A percentile compares a stretch with the other conserved stretches of the same genome.
Evolutionary conservation across 345 rosid genomes (phyloP).

Genomic region (Moricandia arvensis): DNA sequence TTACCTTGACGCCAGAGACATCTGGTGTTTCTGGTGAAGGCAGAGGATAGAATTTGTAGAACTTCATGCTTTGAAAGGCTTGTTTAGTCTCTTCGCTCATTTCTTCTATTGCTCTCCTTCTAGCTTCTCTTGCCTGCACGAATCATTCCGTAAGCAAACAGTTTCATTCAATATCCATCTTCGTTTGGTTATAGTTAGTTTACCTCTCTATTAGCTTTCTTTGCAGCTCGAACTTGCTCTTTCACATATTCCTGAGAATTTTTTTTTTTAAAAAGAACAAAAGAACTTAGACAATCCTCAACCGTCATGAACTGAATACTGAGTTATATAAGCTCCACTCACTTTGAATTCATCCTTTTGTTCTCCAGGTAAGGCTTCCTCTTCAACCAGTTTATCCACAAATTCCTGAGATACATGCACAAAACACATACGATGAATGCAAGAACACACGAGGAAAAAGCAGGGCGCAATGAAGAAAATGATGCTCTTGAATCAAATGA

Average conservation of each 20-base stretch:
- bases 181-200: background rate
- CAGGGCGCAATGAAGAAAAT: background rate
- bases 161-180: background rate
- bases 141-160: slow-evolving; percentile 11
- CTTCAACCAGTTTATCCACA: slow-evolving; percentile 57
- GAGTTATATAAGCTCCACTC: slow-evolving; percentile 6
- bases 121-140: slow-evolving; percentile 79
- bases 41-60: slow-evolving; percentile 93
- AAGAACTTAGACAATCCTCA: slow-evolving; percentile 4
- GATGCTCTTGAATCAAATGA: background rate
- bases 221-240: slow-evolving; percentile 84
- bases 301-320: slow-evolving; percentile 1
- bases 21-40: slow-evolving; percentile 44
- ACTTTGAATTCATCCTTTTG: slow-evolving; percentile 89
- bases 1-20: slow-evolving; percentile 69
- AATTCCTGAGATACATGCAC: slow-evolving; percentile 57
- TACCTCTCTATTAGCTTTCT: slow-evolving; percentile 86
- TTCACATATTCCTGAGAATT: slow-evolving; percentile 65
- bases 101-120: slow-evolving; percentile 71
- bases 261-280: background rate
- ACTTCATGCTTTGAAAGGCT: slow-evolving; percentile 67
- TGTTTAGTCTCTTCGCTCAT: slow-evolving; percentile 73
- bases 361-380: slow-evolving; percentile 67
- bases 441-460: background rate
- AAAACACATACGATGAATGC: slow-evolving; percentile 13